Evolutionary conservation across 1,284 basidiomycete species (phyloP).

Genomic region (Leucoagaricus sp.): DNA sequence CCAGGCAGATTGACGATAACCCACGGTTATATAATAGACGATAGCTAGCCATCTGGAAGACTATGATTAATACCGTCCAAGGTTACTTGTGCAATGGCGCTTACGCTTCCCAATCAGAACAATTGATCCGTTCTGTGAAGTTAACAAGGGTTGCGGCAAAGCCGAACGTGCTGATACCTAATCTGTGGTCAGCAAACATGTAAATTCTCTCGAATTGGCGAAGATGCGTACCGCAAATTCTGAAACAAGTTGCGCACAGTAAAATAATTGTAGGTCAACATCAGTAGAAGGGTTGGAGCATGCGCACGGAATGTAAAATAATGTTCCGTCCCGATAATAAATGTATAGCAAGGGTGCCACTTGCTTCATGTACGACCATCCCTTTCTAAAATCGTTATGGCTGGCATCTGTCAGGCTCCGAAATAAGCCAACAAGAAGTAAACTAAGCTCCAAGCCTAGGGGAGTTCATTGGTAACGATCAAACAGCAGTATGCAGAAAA

Average conservation of each 20-base stretch:
- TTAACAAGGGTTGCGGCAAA: background rate
- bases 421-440: background rate
- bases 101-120: constrained; percentile 12
- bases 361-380: background rate
- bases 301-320: constrained; percentile 13
- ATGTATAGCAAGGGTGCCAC: constrained; percentile 5
- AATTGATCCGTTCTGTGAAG: background rate
- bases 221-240: background rate
- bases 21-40: constrained; percentile 5
- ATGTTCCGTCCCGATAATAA: constrained; percentile 12
- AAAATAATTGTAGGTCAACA: background rate
- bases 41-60: constrained; percentile 11
- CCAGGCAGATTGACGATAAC: background rate
- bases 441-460: constrained; percentile 2
- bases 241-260: too few species aligned
- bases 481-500: too few species aligned
- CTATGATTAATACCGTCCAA: background rate
- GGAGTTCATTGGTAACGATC: too few species aligned
- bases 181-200: background rate
- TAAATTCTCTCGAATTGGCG: too few species aligned
- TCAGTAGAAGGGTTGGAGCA: background rate
- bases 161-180: constrained; percentile 7
- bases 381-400: background rate
- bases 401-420: background rate
- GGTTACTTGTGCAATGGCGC: background rate